Conservation (phyloP, 2,329 filamentous ascomycete genomes). For the Aureobasidium pullulans region DNA sequence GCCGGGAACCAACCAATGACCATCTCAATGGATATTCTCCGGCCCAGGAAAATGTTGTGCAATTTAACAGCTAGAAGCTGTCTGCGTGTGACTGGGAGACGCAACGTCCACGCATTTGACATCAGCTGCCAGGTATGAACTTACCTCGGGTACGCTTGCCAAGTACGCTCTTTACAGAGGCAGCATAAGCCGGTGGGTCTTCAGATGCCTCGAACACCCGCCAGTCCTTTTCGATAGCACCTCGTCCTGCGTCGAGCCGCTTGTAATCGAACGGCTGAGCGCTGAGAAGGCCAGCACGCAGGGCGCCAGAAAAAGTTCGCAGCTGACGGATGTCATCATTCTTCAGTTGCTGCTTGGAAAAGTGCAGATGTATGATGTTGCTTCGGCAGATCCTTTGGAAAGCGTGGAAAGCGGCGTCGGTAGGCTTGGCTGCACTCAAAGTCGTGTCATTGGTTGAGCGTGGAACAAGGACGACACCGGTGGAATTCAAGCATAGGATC, state of each 20-base stretch:
- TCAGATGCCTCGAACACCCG: neutral
- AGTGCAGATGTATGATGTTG: conserved; percentile 1
- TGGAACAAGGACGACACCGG: neutral
- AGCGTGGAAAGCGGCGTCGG: neutral
- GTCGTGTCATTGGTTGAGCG: neutral
- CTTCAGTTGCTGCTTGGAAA: neutral
- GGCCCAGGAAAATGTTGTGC: neutral
- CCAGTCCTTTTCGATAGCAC: neutral
- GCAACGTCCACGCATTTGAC: neutral
- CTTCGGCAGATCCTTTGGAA: neutral
- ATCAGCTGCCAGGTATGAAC: neutral
- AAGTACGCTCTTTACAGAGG: neutral
- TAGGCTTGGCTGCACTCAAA: neutral
- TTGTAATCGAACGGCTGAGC: neutral
- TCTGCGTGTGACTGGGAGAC: neutral
- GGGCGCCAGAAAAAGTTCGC: neutral
- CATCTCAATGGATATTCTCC: too few species aligned
- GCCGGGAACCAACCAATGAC: too few species aligned
- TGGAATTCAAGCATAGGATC: neutral
- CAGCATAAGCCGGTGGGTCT: neutral
- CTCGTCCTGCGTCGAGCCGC: neutral
- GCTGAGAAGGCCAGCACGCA: neutral
- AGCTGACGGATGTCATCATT: neutral
- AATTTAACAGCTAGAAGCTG: neutral
- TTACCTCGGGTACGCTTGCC: neutral